A percentile compares a stretch with the other conserved stretches of the same genome.
Evolutionary conservation across 148 eudicot genomes (phyloP).

Genomic region (Rhododendron williamsianum): DNA sequence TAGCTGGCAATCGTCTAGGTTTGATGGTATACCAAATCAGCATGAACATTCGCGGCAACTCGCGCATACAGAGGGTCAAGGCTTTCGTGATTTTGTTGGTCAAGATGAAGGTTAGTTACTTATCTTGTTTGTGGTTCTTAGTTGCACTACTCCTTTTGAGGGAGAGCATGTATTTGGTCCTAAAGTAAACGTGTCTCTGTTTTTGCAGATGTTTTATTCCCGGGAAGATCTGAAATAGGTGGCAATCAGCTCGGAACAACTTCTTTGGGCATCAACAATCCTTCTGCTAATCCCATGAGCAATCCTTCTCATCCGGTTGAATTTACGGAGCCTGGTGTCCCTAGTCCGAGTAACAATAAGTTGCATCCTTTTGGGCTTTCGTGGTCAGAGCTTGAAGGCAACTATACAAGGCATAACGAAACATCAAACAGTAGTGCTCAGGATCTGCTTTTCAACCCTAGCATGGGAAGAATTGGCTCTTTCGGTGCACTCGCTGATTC

Average conservation of each 20-base stretch:
- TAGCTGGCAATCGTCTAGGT: conserved; percentile 43
- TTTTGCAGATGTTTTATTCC: conserved; percentile 70
- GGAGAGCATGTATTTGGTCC: not conserved
- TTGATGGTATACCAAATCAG: conserved; percentile 32
- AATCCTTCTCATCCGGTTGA: conserved; percentile 34
- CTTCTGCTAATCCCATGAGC: conserved; percentile 27
- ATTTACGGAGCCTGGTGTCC: conserved; percentile 27
- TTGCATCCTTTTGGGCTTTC: conserved; percentile 87
- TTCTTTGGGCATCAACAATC: conserved; percentile 31
- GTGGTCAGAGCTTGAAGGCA: conserved; percentile 89
- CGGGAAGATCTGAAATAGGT: conserved; percentile 72
- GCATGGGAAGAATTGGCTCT: conserved; percentile 36
- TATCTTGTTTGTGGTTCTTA: not conserved
- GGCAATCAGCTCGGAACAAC: conserved; percentile 35
- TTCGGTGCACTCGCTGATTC: conserved; percentile 39
- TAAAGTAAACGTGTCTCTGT: not conserved
- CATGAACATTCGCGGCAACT: conserved; percentile 31
- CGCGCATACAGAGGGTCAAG: conserved; percentile 38
- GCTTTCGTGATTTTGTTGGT: conserved; percentile 41
- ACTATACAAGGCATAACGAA: conserved; percentile 41
- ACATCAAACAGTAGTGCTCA: conserved; percentile 27
- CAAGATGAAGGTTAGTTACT: conserved; percentile 65
- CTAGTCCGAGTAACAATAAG: conserved; percentile 35
- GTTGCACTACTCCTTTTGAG: not conserved
- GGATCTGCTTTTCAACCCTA: conserved; percentile 38